These are phyloP conservation scores for Pseudotulostoma volvatum DNA, from an alignment of 495 filamentous ascomycete genomes.

Conservation along the genomic window DNA sequence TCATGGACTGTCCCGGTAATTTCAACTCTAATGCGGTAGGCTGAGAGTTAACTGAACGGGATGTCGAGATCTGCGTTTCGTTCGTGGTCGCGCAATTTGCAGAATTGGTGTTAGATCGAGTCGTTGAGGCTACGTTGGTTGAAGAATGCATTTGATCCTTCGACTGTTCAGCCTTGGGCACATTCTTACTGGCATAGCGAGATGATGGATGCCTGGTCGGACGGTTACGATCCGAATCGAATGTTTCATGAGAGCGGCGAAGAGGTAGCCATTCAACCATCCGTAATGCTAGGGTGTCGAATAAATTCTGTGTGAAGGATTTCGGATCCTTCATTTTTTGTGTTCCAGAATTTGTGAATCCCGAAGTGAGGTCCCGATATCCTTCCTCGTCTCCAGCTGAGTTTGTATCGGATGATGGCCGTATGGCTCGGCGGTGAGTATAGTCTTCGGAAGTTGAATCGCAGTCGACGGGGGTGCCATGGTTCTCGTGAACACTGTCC, in stretches of 20 bases:
- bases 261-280: constrained; percentile 69
- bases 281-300: constrained; percentile 57
- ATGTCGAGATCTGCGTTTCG: constrained; percentile 17
- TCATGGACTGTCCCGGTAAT: constrained; percentile 24
- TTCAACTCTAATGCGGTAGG: constrained; percentile 22
- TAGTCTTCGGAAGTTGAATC: not conserved
- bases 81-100: not conserved
- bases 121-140: not conserved
- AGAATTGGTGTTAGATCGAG: not conserved
- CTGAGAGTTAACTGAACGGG: constrained; percentile 11
- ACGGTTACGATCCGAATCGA: constrained; percentile 6
- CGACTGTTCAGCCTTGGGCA: not conserved
- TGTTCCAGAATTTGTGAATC: constrained; percentile 19
- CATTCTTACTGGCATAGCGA: not conserved
- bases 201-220: not conserved
- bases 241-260: constrained; percentile 15
- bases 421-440: not conserved
- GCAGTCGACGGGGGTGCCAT: not conserved
- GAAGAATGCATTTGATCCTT: not conserved
- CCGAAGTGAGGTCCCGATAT: constrained; percentile 5
- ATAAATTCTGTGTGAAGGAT: constrained; percentile 70
- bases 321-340: constrained; percentile 57
- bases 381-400: not conserved
- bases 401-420: not conserved
- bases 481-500: constrained; percentile 1